Percentiles rank a stretch among this genome's conserved stretches.
phyloP scores from a whole-genome alignment of 805 yeast genomes.

The Zygoascus biomembranicola region DNA sequence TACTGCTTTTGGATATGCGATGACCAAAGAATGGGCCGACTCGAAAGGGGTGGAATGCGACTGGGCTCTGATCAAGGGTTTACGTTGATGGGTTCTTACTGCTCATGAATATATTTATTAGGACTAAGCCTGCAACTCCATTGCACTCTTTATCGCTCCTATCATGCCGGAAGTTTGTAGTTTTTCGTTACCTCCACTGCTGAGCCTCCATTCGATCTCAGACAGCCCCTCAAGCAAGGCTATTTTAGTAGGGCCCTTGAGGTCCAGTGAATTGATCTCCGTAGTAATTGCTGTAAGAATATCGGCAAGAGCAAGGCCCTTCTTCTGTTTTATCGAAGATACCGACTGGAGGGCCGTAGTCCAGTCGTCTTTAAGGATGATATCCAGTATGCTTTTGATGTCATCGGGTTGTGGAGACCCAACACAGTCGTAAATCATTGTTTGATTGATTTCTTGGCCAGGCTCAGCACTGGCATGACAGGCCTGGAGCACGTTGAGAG shows the following conservation, averaged over 20 bases:
- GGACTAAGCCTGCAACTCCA: constrained; percentile 36
- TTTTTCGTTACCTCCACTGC: constrained; percentile 87
- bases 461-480: constrained; percentile 68
- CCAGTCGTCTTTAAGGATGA: constrained; percentile 85
- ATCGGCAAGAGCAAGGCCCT: constrained; percentile 89
- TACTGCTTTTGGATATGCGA: constrained; percentile 31
- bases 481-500: constrained; percentile 88
- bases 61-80: constrained; percentile 22
- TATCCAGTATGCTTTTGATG: constrained; percentile 62
- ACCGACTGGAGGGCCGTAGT: constrained; percentile 62
- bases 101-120: not conserved
- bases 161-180: constrained; percentile 85
- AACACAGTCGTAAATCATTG: constrained; percentile 84
- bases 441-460: constrained; percentile 51
- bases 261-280: constrained; percentile 58
- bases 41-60: constrained; percentile 22
- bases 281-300: constrained; percentile 68
- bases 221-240: constrained; percentile 61
- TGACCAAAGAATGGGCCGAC: constrained; percentile 31
- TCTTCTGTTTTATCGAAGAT: constrained; percentile 51
- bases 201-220: constrained; percentile 84
- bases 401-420: constrained; percentile 94
- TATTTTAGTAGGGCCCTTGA: constrained; percentile 54
- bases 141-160: constrained; percentile 68
- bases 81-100: constrained; percentile 1